Conservation (phyloP, 495 filamentous ascomycete genomes). For the Astrocystis sublimbata region DNA sequence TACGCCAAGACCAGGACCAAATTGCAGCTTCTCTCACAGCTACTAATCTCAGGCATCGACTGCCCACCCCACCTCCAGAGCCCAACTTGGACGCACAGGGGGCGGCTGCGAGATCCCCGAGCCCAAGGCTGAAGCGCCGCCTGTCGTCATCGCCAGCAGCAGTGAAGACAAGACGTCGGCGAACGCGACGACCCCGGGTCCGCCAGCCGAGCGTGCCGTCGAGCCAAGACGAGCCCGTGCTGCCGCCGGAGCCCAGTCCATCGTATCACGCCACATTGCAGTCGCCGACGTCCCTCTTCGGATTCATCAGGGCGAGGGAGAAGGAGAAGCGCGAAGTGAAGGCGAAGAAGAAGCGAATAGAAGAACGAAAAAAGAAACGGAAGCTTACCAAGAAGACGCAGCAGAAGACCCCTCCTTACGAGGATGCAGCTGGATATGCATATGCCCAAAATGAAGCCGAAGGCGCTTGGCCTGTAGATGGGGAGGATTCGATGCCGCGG, state of each 20-base stretch:
- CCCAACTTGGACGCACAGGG: neutral
- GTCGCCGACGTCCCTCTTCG: neutral
- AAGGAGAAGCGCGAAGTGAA: neutral
- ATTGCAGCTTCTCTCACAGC: conserved; percentile 4
- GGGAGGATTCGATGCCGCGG: neutral
- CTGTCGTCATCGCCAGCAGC: conserved; percentile 4
- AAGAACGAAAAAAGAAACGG: neutral
- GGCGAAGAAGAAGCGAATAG: neutral
- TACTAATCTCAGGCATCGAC: neutral
- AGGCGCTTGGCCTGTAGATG: neutral
- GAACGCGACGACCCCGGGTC: conserved; percentile 9
- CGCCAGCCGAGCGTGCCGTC: neutral
- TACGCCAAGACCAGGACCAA: neutral
- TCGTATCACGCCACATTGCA: neutral
- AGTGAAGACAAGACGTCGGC: conserved; percentile 2
- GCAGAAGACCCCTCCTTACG: neutral
- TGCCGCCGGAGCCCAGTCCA: neutral
- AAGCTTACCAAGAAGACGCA: neutral
- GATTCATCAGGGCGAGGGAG: conserved; percentile 8
- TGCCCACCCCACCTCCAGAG: conserved; percentile 3
- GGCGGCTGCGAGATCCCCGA: neutral
- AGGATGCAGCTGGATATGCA: neutral
- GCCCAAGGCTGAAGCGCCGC: neutral
- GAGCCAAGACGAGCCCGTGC: conserved; percentile 1
- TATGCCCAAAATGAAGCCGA: neutral